A percentile compares a stretch with the other conserved stretches of the same genome.
These are phyloP conservation scores for Aspergillus uvarum DNA, from an alignment of 2,329 filamentous ascomycete genomes.

Conservation along the genomic window DNA sequence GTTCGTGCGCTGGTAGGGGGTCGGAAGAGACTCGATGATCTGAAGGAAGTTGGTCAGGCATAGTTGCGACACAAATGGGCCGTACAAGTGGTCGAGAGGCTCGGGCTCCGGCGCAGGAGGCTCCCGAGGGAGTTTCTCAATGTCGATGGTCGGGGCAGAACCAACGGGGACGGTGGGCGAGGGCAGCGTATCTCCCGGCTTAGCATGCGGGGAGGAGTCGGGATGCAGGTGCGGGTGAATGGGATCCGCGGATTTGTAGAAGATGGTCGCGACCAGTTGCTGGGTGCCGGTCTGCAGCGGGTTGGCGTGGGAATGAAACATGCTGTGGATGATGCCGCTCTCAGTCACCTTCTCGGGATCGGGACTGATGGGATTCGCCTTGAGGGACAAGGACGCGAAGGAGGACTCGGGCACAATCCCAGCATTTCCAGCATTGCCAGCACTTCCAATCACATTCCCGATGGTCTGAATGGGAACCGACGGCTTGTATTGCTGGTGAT, in stretches of 20 bases:
- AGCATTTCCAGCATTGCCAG: constrained; percentile 13
- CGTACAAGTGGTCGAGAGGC: constrained; percentile 56
- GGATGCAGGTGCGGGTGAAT: constrained; percentile 50
- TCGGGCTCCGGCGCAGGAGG: constrained; percentile 55
- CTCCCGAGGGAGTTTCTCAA: constrained; percentile 55
- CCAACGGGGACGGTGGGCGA: constrained; percentile 45
- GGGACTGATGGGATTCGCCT: constrained; percentile 39
- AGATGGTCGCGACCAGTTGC: constrained; percentile 50
- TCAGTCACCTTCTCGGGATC: constrained; percentile 45
- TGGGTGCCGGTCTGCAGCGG: constrained; percentile 41
- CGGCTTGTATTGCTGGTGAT: constrained; percentile 51
- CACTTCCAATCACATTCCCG: constrained; percentile 36
- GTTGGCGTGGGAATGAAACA: constrained; percentile 45
- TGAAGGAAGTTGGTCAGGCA: constrained; percentile 58
- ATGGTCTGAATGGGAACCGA: constrained; percentile 37
- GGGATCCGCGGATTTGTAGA: constrained; percentile 48
- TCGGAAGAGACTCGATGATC: constrained; percentile 50
- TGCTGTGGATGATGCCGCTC: constrained; percentile 48
- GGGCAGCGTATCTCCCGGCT: constrained; percentile 40
- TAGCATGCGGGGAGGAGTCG: constrained; percentile 43
- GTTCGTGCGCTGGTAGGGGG: constrained; percentile 50
- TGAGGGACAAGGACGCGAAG: constrained; percentile 29
- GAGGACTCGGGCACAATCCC: constrained; percentile 27
- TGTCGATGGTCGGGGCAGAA: constrained; percentile 52
- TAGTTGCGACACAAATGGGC: constrained; percentile 54